Percentiles rank a stretch among this genome's conserved stretches.
These are phyloP conservation scores for Cryphonectria parasitica DNA, from an alignment of 2,329 filamentous ascomycete species.

Conservation along the genomic window DNA sequence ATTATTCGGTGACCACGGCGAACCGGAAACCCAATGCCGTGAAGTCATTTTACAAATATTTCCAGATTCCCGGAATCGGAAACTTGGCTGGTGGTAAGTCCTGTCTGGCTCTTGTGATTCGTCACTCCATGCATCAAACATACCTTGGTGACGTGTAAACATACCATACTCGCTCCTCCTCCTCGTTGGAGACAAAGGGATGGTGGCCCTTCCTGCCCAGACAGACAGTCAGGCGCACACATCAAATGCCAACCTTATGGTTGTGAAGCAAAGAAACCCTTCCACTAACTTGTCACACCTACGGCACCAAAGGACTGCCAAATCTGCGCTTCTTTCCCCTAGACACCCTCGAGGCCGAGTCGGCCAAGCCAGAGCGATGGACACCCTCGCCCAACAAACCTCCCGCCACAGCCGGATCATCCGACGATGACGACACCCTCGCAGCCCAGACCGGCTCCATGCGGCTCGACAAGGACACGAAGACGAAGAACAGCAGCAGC, in stretches of 20 bases:
- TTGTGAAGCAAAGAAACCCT: not conserved
- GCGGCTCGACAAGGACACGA: slow-evolving; percentile 27
- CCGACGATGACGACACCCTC: slow-evolving; percentile 48
- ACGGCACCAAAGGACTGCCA: slow-evolving; percentile 66
- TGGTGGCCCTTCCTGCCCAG: no score
- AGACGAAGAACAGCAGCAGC: slow-evolving; percentile 29
- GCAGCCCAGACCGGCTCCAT: slow-evolving; percentile 22
- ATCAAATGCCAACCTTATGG: not conserved
- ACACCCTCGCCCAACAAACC: slow-evolving; percentile 69
- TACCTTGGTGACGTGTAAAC: not conserved
- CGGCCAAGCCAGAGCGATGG: slow-evolving; percentile 76
- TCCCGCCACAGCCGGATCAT: slow-evolving; percentile 62
- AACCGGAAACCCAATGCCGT: slow-evolving; percentile 67
- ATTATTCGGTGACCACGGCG: slow-evolving; percentile 72
- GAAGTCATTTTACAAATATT: slow-evolving; percentile 88
- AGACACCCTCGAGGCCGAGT: slow-evolving; percentile 84
- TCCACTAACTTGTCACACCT: slow-evolving; percentile 2
- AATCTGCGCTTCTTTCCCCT: slow-evolving; percentile 84
- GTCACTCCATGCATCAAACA: no score
- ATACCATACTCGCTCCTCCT: not conserved
- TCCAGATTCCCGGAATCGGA: slow-evolving; percentile 64
- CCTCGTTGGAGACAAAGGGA: no score
- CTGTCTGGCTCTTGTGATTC: not conserved
- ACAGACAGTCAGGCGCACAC: no score
- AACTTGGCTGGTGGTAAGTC: slow-evolving; percentile 65